phyloP scores from a whole-genome alignment of 805 yeast genomes.

The Metschnikowia cubensis region DNA sequence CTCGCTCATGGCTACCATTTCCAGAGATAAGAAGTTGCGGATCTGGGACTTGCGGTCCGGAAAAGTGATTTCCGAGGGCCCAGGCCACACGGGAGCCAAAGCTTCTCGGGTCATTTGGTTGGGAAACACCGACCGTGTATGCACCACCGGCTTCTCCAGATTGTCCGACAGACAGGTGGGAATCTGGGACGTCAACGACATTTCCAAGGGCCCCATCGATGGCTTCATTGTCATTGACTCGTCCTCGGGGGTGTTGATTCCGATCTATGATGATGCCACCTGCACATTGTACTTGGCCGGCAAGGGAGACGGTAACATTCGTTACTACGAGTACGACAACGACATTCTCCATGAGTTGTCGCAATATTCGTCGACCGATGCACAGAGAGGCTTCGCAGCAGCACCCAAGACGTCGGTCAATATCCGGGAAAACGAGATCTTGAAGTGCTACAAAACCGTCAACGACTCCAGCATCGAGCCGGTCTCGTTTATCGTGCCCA shows the following conservation, averaged over 20 bases:
- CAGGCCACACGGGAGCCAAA: constrained; percentile 92
- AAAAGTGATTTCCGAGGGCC: constrained; percentile 72
- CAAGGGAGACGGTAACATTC: constrained; percentile 96
- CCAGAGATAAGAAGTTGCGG: constrained; percentile 85
- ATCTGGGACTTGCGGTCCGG: constrained; percentile 88
- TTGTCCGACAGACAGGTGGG: constrained; percentile 94
- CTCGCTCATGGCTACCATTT: constrained; percentile 76
- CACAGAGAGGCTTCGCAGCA: constrained; percentile 94
- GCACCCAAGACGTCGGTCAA: constrained; percentile 81
- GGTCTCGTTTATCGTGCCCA: constrained; percentile 86
- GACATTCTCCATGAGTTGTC: constrained; percentile 80
- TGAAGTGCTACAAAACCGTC: constrained; percentile 80
- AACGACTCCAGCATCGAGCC: constrained; percentile 86
- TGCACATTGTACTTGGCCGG: constrained; percentile 87
- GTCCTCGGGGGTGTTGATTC: constrained; percentile 91
- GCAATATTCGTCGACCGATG: constrained; percentile 84
- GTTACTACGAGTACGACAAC: constrained; percentile 85
- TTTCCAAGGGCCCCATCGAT: constrained; percentile 80
- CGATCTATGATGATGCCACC: constrained; percentile 79
- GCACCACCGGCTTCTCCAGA: constrained; percentile 92
- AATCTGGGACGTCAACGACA: constrained; percentile 78
- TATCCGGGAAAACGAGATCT: constrained; percentile 78
- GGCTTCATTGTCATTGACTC: constrained; percentile 85
- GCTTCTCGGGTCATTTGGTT: constrained; percentile 86
- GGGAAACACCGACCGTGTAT: constrained; percentile 78